Evolutionary conservation across 2,329 filamentous ascomycete genomes (phyloP).

Genomic region (Colletotrichum plurivorum): DNA sequence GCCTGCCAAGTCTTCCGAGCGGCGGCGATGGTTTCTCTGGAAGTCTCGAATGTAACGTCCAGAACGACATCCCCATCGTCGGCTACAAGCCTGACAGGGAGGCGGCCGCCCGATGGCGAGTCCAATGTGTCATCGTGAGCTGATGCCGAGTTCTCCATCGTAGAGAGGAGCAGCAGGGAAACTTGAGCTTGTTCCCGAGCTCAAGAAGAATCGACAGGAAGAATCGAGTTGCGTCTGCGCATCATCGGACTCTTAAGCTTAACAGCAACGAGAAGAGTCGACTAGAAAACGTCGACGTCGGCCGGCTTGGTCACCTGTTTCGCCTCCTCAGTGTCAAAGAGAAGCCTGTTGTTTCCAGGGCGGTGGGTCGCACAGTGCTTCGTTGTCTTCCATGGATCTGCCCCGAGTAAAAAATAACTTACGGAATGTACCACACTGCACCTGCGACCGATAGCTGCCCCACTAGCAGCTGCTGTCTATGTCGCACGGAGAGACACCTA

Average conservation of each 20-base stretch:
- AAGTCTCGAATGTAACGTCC: slow-evolving; percentile 75
- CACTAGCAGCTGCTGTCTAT: too few species aligned
- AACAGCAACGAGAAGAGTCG: not conserved
- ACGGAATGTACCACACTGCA: too few species aligned
- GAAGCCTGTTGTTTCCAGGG: not conserved
- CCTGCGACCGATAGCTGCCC: too few species aligned
- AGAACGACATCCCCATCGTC: slow-evolving; percentile 75
- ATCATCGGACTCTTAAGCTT: not conserved
- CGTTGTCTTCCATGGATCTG: too few species aligned
- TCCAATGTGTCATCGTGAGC: slow-evolving; percentile 44
- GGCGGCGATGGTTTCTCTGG: slow-evolving; percentile 62
- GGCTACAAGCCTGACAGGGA: slow-evolving; percentile 65
- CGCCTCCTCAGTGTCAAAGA: slow-evolving; percentile 6
- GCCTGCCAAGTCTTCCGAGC: slow-evolving; percentile 56
- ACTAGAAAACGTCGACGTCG: slow-evolving; percentile 1
- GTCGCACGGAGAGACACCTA: too few species aligned
- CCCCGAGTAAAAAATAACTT: too few species aligned
- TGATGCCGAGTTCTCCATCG: slow-evolving; percentile 45
- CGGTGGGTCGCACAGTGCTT: slow-evolving; percentile 10
- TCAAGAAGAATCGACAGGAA: slow-evolving; percentile 27
- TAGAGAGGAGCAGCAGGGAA: slow-evolving; percentile 24
- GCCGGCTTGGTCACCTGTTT: slow-evolving; percentile 6
- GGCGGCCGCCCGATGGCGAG: slow-evolving; percentile 43
- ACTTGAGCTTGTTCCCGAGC: slow-evolving; percentile 19
- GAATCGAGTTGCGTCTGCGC: not conserved